Evolutionary conservation across 352 stramenopile species (phyloP).

Genomic region (Globisporangium paddicum): DNA sequence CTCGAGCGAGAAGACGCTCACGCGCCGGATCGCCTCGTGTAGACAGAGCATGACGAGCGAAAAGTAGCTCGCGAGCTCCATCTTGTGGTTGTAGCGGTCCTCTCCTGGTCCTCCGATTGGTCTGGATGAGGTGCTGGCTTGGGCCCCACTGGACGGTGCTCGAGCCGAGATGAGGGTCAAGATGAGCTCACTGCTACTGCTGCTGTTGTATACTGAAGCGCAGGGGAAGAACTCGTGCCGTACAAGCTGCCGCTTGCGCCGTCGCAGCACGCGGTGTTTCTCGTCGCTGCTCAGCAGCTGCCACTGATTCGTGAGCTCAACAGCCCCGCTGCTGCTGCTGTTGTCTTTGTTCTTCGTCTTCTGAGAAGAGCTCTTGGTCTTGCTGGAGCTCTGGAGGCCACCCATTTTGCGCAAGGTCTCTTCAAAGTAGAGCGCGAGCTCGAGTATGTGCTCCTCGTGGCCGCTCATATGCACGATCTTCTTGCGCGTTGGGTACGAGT

Average conservation of each 20-base stretch:
- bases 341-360: background rate
- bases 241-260: conserved; percentile 15
- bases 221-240: conserved; percentile 17
- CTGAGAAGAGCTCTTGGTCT: background rate
- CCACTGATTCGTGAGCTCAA: conserved; percentile 11
- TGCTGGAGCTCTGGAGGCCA: background rate
- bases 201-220: background rate
- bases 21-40: conserved; percentile 27
- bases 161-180: conserved; percentile 3
- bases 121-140: background rate
- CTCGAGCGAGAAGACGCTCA: conserved; percentile 31
- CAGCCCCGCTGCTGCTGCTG: too few relatives aligned
- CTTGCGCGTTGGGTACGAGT: conserved; percentile 10
- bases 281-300: conserved; percentile 10
- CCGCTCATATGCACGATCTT: conserved; percentile 37
- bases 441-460: conserved; percentile 34
- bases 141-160: background rate
- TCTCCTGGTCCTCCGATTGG: background rate
- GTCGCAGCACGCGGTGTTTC: conserved; percentile 9
- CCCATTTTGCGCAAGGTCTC: conserved; percentile 8
- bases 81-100: conserved; percentile 4
- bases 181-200: background rate
- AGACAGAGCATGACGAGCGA: conserved; percentile 31
- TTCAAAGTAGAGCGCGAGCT: conserved; percentile 35
- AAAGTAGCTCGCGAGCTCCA: conserved; percentile 19